These are phyloP conservation scores for Fusarium continuum DNA, from an alignment of 2,329 filamentous ascomycete genomes.

Conservation along the genomic window DNA sequence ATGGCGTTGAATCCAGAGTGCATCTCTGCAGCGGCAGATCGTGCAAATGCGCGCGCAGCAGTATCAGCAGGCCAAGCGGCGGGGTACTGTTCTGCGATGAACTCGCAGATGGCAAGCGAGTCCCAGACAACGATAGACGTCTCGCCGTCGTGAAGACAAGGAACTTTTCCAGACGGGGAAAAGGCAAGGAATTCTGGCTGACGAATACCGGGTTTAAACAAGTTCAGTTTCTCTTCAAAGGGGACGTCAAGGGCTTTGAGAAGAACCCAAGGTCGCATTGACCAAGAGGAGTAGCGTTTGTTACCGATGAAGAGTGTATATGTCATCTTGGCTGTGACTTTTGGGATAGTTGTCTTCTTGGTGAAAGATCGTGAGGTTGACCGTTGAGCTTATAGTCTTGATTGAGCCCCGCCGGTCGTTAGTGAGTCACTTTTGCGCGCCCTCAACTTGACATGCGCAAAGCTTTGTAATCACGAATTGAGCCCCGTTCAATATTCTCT, in stretches of 20 bases:
- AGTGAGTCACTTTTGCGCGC: slow-evolving; percentile 25
- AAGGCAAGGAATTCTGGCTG: slow-evolving; percentile 50
- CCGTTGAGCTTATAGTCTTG: slow-evolving; percentile 13
- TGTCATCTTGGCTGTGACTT: slow-evolving; percentile 40
- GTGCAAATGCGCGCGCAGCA: slow-evolving; percentile 54
- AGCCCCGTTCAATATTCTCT: not conserved
- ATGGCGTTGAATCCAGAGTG: slow-evolving; percentile 55
- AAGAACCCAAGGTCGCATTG: slow-evolving; percentile 57
- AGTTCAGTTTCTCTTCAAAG: slow-evolving; percentile 52
- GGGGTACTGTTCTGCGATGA: slow-evolving; percentile 55
- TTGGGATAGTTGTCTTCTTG: not conserved
- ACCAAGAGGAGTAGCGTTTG: slow-evolving; percentile 59
- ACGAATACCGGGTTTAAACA: slow-evolving; percentile 45
- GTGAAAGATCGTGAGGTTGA: not conserved
- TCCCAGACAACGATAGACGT: slow-evolving; percentile 52
- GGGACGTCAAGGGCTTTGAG: slow-evolving; percentile 55
- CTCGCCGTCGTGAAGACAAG: slow-evolving; percentile 49
- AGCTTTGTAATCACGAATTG: slow-evolving; percentile 16
- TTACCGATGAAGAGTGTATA: slow-evolving; percentile 55
- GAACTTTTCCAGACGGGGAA: slow-evolving; percentile 55
- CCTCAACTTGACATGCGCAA: slow-evolving; percentile 2
- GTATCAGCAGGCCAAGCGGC: slow-evolving; percentile 54
- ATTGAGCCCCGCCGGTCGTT: not conserved
- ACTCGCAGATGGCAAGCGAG: slow-evolving; percentile 59
- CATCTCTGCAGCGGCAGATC: slow-evolving; percentile 58